phyloP scores from a whole-genome alignment of 441 rosid genomes.

The Isatis lusitanica region DNA sequence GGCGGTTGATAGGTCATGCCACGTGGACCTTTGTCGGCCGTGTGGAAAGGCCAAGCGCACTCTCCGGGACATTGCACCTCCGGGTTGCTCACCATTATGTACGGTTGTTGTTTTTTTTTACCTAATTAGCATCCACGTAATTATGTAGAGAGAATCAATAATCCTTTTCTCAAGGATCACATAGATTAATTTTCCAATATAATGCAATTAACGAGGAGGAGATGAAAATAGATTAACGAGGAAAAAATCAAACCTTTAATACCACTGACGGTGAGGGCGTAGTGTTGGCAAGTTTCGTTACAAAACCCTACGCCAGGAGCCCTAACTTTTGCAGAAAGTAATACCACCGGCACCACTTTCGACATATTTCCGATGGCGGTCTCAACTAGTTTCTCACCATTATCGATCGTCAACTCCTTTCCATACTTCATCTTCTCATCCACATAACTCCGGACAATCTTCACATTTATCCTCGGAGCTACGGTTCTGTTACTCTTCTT shows the following conservation, averaged over 20 bases:
- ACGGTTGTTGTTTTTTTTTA: conserved; percentile 38
- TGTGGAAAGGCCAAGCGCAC: conserved; percentile 72
- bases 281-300: conserved; percentile 48
- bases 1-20: conserved; percentile 55
- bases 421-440: conserved; percentile 46
- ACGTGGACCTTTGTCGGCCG: conserved; percentile 40
- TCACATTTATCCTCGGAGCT: conserved; percentile 38
- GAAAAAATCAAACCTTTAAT: conserved; percentile 13
- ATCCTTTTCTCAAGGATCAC: no score
- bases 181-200: not conserved
- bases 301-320: conserved; percentile 56
- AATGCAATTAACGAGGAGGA: not conserved
- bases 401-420: conserved; percentile 40
- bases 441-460: conserved; percentile 34
- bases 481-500: conserved; percentile 10
- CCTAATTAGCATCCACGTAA: conserved; percentile 11
- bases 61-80: conserved; percentile 58
- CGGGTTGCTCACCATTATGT: conserved; percentile 59
- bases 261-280: conserved; percentile 29
- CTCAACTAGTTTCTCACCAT: conserved; percentile 26
- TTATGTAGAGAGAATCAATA: no score
- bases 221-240: not conserved
- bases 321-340: conserved; percentile 47
- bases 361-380: conserved; percentile 35
- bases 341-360: conserved; percentile 39